Percentiles rank a stretch among this genome's conserved stretches.
Conservation (phyloP, 495 filamentous ascomycete genomes). For the Penicillium psychrofluorescens region DNA sequence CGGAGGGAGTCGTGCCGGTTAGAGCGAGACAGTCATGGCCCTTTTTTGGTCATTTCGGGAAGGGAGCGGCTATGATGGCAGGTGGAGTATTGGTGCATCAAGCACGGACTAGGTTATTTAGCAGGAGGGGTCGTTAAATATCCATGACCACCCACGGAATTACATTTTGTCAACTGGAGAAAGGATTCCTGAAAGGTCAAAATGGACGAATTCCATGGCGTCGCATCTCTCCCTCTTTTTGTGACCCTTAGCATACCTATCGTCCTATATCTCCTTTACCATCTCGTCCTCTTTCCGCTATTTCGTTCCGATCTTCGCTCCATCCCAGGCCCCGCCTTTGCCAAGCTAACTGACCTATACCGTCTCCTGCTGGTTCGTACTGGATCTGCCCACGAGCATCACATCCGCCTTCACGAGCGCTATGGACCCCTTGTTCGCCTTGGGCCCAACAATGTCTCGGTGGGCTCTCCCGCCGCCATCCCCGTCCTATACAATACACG, state of each 20-base stretch:
- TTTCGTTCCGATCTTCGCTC: slow-evolving; percentile 1
- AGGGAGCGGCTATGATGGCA: too few relatives aligned
- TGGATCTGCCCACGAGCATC: slow-evolving; percentile 17
- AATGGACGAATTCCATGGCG: background rate
- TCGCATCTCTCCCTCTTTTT: background rate
- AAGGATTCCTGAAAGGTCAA: too few relatives aligned
- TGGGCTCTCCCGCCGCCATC: slow-evolving; percentile 34
- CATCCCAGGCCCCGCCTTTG: slow-evolving; percentile 40
- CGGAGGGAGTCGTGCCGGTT: too few relatives aligned
- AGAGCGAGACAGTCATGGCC: too few relatives aligned
- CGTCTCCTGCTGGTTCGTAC: slow-evolving; percentile 21
- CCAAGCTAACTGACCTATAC: slow-evolving; percentile 25
- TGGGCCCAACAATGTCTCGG: slow-evolving; percentile 47
- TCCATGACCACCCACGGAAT: too few relatives aligned
- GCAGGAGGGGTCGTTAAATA: too few relatives aligned
- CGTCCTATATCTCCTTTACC: background rate
- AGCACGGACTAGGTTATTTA: too few relatives aligned
- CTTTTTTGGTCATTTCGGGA: too few relatives aligned
- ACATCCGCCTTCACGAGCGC: slow-evolving; percentile 31
- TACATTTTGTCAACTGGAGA: too few relatives aligned
- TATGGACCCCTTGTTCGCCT: slow-evolving; percentile 49
- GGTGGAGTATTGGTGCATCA: too few relatives aligned
- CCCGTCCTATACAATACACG: slow-evolving; percentile 26
- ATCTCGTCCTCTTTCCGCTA: background rate
- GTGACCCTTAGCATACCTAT: background rate